Conservation (phyloP, 352 stramenopile species). For the Halophytophthora polymorphica region DNA sequence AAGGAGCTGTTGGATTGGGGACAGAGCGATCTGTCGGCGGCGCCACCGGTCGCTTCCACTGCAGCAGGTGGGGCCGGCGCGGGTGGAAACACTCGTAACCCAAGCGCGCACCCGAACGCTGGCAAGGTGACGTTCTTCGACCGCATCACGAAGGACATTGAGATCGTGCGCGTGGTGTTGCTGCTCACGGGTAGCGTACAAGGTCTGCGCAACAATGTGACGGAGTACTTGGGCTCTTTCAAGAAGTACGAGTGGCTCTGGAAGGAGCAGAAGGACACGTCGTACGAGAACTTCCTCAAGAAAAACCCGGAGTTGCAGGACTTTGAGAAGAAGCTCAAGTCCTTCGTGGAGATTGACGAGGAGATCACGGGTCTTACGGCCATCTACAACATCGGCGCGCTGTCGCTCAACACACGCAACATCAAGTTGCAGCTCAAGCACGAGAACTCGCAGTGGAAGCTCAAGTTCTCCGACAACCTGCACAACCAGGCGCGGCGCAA, state of each 20-base stretch:
- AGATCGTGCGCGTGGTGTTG: conserved; percentile 97
- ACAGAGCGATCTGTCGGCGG: conserved; percentile 57
- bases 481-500: conserved; percentile 92
- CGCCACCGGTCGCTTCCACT: conserved; percentile 13
- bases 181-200: conserved; percentile 97
- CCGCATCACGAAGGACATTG: conserved; percentile 98
- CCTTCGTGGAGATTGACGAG: conserved; percentile 94
- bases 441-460: conserved; percentile 96
- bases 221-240: conserved; percentile 96
- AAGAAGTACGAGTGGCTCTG: conserved; percentile 97
- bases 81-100: conserved; percentile 5
- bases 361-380: conserved; percentile 88
- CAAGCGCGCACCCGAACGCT: conserved; percentile 21
- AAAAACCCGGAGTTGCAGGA: conserved; percentile 94
- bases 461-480: conserved; percentile 97
- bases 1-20: conserved; percentile 96
- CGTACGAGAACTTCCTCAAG: conserved; percentile 94
- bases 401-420: conserved; percentile 96
- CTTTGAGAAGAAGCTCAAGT: conserved; percentile 96
- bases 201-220: conserved; percentile 96
- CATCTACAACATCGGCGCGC: conserved; percentile 95
- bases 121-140: conserved; percentile 94
- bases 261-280: conserved; percentile 96
- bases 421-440: conserved; percentile 96
- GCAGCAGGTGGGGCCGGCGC: conserved; percentile 12